These are phyloP conservation scores for Suillus fuscotomentosus DNA, from an alignment of 768 basidiomycete species.

Conservation along the genomic window DNA sequence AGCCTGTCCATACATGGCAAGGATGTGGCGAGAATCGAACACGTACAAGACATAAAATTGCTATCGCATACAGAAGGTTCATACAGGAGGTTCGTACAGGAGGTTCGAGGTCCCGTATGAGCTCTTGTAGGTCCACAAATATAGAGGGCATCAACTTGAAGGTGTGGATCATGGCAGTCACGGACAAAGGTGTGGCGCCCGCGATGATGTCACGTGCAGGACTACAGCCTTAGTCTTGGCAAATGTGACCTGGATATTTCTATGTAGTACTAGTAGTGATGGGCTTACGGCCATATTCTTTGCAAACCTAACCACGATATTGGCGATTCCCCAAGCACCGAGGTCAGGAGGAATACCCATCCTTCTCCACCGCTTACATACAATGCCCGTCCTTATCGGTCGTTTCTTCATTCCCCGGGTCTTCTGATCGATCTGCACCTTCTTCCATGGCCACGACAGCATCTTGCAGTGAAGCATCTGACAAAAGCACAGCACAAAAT, in stretches of 20 bases:
- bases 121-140: neutral
- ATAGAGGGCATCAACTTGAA: neutral
- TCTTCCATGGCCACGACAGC: conserved; percentile 27
- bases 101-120: neutral
- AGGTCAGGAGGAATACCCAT: conserved; percentile 47
- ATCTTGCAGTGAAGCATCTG: conserved; percentile 18
- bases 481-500: conserved; percentile 34
- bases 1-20: neutral
- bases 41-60: no score
- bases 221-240: neutral
- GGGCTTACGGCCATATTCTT: conserved; percentile 10
- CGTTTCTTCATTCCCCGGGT: conserved; percentile 48
- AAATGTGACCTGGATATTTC: no score
- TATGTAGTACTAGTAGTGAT: neutral
- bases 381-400: conserved; percentile 47
- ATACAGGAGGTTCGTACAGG: no score
- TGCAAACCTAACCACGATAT: conserved; percentile 39
- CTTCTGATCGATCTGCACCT: conserved; percentile 36
- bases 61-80: neutral
- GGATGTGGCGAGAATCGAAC: neutral
- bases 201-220: neutral
- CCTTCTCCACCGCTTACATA: conserved; percentile 33
- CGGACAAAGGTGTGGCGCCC: no score
- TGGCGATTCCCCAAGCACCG: conserved; percentile 52
- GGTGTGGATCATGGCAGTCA: no score